Evolutionary conservation across 2,329 filamentous ascomycete genomes (phyloP), one percentile per base, ranked within the genome.

Genomic region (Phoma sp.): DNA sequence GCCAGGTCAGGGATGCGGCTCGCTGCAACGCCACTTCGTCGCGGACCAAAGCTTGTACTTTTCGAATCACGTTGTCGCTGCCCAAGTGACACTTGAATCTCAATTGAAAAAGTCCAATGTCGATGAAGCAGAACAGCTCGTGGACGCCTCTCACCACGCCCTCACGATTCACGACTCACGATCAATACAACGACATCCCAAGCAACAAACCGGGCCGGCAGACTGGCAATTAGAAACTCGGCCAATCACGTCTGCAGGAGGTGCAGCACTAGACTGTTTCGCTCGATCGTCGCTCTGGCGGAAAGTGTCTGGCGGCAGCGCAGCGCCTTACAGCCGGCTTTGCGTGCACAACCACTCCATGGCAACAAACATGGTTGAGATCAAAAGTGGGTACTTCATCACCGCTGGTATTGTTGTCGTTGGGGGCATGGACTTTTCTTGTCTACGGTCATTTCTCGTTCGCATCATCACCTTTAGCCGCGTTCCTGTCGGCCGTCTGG

Each of bases 11-110:
- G 61, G 58, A 56, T 53, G 20, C 53, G 47, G 46, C 45, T 49
- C 42, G 45, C 43, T 57, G 59, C 60, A 62, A 60, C 60, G 59
- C 47, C 40, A 51, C 59, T 56, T 53, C 48, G 56, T 48, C 64
- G 42, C 47, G 54, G 53, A 49, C 62, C 59, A 55, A 53, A 17
- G 14, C 18, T 15, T 21, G 38, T n/a, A n/a, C n/a, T n/a, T n/a
- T n/a, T n/a, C n/a, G n/a, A n/a, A n/a, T n/a, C n/a, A n/a, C n/a
- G n/a, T n/a, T n/a, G n/a, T n/a, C n/a, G n/a, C n/a, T n/a, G n/a
- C n/a, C n/a, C n/a, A n/a, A n/a, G n/a, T n/a, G n/a, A n/a, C n/a
- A n/a, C n/a, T n/a, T n/a, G n/a, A 29, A 18, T 7, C 4, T 9
- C 7, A 32, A n/a, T n/a, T 18, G 23, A 29, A 20, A 15, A 14